phyloP scores from a whole-genome alignment of 176 grass and related monocot species.

The Urochloa ruziziensis region DNA sequence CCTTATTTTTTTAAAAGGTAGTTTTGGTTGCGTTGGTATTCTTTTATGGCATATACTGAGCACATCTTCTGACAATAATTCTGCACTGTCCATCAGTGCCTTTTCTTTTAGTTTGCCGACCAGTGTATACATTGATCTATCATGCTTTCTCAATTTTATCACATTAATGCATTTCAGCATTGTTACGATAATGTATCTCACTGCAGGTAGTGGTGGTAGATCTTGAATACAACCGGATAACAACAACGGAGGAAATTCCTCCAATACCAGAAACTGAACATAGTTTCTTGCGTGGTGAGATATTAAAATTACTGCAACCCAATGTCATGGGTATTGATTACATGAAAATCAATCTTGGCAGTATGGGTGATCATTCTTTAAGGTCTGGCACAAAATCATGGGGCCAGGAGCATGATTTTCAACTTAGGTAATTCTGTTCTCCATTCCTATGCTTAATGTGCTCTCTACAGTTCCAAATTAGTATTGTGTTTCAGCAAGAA shows the following conservation, averaged over 20 bases:
- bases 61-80: constrained; percentile 24
- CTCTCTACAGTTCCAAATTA: constrained; percentile 19
- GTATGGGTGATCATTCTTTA: constrained; percentile 68
- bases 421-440: constrained; percentile 73
- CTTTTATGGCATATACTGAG: not conserved
- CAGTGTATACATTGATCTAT: constrained; percentile 2
- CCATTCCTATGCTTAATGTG: constrained; percentile 11
- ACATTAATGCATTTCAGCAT: not conserved
- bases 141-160: constrained; percentile 4
- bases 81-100: not conserved
- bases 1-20: not conserved
- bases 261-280: constrained; percentile 80
- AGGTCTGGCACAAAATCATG: constrained; percentile 68
- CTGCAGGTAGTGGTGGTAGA: constrained; percentile 97
- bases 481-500: not conserved
- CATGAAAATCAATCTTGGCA: constrained; percentile 92
- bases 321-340: constrained; percentile 95
- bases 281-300: constrained; percentile 87
- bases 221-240: constrained; percentile 95
- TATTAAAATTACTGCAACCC: constrained; percentile 90
- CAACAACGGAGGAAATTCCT: constrained; percentile 90
- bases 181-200: constrained; percentile 27
- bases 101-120: not conserved
- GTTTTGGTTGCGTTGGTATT: constrained; percentile 9
- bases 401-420: constrained; percentile 91